phyloP scores from a whole-genome alignment of 352 stramenopile species.

The Peronospora destructor region DNA sequence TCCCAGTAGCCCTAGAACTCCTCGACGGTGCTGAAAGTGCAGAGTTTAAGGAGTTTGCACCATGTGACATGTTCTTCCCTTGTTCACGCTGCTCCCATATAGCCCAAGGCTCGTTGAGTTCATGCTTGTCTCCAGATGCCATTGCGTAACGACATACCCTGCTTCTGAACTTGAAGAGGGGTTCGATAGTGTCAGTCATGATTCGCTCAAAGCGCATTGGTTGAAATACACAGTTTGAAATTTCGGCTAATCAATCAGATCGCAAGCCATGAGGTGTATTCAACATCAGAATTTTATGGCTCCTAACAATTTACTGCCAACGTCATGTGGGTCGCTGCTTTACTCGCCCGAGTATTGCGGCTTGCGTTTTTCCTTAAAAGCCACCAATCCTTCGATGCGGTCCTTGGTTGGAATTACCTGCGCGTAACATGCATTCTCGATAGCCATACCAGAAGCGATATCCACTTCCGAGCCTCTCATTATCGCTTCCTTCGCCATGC shows the following conservation, averaged over 20 bases:
- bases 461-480: constrained; percentile 54
- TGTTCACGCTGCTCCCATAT: constrained; percentile 84
- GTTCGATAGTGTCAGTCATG: neutral
- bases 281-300: too few species aligned
- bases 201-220: constrained; percentile 13
- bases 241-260: neutral
- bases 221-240: too few species aligned
- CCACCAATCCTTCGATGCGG: constrained; percentile 86
- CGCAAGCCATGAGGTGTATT: too few species aligned
- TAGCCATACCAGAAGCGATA: constrained; percentile 79
- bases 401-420: constrained; percentile 89
- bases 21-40: constrained; percentile 79
- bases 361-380: constrained; percentile 90
- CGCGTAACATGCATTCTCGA: constrained; percentile 89
- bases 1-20: constrained; percentile 90
- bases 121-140: constrained; percentile 50
- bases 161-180: constrained; percentile 1
- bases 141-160: constrained; percentile 31
- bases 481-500: constrained; percentile 89
- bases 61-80: constrained; percentile 73
- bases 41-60: constrained; percentile 83
- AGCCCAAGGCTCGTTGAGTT: constrained; percentile 76
- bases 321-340: neutral
- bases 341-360: constrained; percentile 88
- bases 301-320: too few species aligned